Base-by-base conservation (phyloP, 441 rosid genomes). In the Erodium texanum region DNA sequence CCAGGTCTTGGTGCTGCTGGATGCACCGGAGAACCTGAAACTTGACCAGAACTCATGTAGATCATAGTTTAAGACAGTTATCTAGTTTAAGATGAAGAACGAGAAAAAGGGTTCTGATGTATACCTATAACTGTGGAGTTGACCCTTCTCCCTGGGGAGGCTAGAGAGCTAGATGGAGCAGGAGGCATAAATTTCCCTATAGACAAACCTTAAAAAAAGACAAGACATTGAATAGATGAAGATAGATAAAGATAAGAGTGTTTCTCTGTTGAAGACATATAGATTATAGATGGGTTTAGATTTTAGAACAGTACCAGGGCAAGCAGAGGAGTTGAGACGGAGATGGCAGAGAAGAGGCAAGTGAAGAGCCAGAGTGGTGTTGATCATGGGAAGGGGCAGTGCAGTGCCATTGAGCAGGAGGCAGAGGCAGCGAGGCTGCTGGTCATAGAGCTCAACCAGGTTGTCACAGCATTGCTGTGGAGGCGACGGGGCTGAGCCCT, bases 361-460 rank as follows among this genome's bases (percentile, higher is more conserved):
- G 68, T 83, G 79, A 61, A 82, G 70, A 24, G 96, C 92, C 11
- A 87, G 84, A 5, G 93, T 87, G 69, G 72, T 76, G 76, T 90
- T 90, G 56, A 93, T 80, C 3, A 54, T 54, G 23, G 96, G 95
- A 74, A 84, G 80, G 65, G 77, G 50, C 27, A 84, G 52, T 69
- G 78, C 67, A 48, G 90, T 78, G 76, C 78, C 77, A 61, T 81
- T 85, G 73, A 89, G 86, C 68, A 93, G 67, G 77, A 84, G 81
- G 77, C 98, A 90, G 38, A 89, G 81, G 74, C 98, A 93, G 1
- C 48, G 74, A 3, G 93, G 89, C 59, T 83, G 78, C 63, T 82
- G 82, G 69, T 15, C 62, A 71, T 80, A 84, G 68, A 93, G 79
- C n/a, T 76, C 87, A 68, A 68, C 73, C 76, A 93, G 91, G 73